Conservation (phyloP, 2,329 filamentous ascomycete species). For the Ophiostoma piceae region DNA sequence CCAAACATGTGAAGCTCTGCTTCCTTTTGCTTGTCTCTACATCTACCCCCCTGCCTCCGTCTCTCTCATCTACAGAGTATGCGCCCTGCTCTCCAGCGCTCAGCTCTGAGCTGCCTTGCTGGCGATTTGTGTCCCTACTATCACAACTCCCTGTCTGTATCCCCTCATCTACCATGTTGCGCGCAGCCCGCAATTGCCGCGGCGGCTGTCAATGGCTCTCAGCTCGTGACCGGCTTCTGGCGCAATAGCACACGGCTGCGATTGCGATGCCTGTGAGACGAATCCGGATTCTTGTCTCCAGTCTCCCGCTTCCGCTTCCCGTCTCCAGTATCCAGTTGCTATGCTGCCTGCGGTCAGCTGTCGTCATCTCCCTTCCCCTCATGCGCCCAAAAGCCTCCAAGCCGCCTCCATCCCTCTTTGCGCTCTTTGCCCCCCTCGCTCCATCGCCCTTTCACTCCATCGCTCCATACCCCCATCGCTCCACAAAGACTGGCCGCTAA, state of each 20-base stretch:
- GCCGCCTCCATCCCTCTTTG: background rate
- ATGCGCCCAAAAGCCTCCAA: background rate
- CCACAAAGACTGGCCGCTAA: conserved; percentile 15
- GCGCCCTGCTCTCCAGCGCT: background rate
- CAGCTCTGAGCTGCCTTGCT: background rate
- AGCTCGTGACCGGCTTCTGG: background rate
- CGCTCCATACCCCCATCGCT: background rate
- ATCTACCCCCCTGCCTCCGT: background rate
- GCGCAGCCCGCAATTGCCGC: background rate
- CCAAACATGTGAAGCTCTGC: conserved; percentile 9
- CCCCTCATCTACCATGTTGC: background rate
- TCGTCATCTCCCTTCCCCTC: background rate
- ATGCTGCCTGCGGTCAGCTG: background rate
- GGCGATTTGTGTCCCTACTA: background rate
- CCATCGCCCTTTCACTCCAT: background rate
- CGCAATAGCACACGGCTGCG: background rate
- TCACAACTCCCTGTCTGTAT: background rate
- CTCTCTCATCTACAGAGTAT: background rate
- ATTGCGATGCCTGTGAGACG: background rate
- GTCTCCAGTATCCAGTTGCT: background rate
- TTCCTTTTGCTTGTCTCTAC: background rate
- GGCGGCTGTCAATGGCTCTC: background rate
- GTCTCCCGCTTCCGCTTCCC: background rate
- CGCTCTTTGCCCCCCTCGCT: background rate
- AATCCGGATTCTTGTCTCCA: background rate